These are phyloP conservation scores for Pseudocercospora macadamiae DNA, from an alignment of 2,329 filamentous ascomycete genomes.

Conservation along the genomic window DNA sequence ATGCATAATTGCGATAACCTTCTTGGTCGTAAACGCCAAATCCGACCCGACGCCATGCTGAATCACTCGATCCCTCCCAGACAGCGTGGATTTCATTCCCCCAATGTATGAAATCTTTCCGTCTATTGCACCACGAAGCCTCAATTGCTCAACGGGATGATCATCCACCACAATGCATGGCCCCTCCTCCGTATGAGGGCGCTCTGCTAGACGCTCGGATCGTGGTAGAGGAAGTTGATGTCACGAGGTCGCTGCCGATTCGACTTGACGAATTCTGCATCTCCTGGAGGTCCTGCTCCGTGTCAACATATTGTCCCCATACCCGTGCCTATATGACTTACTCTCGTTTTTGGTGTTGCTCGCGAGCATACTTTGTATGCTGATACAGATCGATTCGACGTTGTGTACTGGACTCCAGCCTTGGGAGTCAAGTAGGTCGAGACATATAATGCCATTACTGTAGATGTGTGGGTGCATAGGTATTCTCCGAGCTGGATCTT, in stretches of 20 bases:
- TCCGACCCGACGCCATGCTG: neutral
- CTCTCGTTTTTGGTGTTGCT: slow-evolving; percentile 91
- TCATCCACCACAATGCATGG: too few relatives aligned
- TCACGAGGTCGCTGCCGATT: slow-evolving; percentile 82
- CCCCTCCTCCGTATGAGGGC: too few relatives aligned
- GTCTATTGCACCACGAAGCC: too few relatives aligned
- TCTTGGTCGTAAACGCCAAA: neutral
- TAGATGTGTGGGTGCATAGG: slow-evolving; percentile 98
- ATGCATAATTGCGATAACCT: neutral
- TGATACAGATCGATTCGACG: slow-evolving; percentile 95
- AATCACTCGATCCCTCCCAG: neutral
- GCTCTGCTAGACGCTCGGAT: slow-evolving; percentile 63
- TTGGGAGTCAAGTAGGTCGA: slow-evolving; percentile 83
- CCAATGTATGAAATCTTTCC: too few relatives aligned
- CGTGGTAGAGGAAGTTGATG: slow-evolving; percentile 93
- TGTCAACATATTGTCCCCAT: neutral
- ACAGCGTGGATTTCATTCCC: neutral
- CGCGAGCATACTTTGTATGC: slow-evolving; percentile 96
- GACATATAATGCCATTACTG: slow-evolving; percentile 97
- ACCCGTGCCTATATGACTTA: slow-evolving; percentile 18
- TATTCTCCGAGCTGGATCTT: slow-evolving; percentile 61
- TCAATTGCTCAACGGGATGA: too few relatives aligned
- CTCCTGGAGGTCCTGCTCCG: slow-evolving; percentile 67
- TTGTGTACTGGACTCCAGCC: slow-evolving; percentile 98
- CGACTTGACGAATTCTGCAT: slow-evolving; percentile 82